Conservation (phyloP, 495 filamentous ascomycete genomes). For the Aspergillus egyptiacus region DNA sequence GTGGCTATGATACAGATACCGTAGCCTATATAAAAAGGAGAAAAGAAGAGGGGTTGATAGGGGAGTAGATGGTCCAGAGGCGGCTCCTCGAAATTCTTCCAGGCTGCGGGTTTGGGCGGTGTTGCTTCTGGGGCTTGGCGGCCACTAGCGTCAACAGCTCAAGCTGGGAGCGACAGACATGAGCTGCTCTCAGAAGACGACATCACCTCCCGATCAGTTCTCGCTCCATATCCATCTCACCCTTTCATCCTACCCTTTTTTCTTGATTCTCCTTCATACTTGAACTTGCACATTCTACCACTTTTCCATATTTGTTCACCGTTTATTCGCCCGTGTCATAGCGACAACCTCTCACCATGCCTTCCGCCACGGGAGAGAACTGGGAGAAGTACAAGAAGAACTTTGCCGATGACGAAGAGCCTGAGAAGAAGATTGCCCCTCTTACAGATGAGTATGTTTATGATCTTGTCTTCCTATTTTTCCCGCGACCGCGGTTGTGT, state of each 20-base stretch:
- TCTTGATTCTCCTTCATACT: not conserved
- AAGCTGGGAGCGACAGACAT: slow-evolving; percentile 20
- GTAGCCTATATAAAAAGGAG: slow-evolving; percentile 16
- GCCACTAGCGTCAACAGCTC: slow-evolving; percentile 36
- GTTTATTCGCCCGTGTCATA: slow-evolving; percentile 9
- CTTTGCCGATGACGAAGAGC: slow-evolving; percentile 91
- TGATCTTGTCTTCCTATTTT: slow-evolving; percentile 1
- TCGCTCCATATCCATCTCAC: slow-evolving; percentile 15
- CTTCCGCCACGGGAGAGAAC: slow-evolving; percentile 83
- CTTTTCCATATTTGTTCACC: slow-evolving; percentile 5
- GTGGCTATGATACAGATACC: slow-evolving; percentile 26
- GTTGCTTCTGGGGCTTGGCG: slow-evolving; percentile 41
- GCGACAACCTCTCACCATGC: slow-evolving; percentile 53
- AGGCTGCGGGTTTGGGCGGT: slow-evolving; percentile 55
- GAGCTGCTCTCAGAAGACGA: slow-evolving; percentile 31
- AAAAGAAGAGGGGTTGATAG: slow-evolving; percentile 15
- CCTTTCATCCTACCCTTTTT: not conserved
- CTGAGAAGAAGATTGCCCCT: slow-evolving; percentile 99
- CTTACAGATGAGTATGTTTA: slow-evolving; percentile 88
- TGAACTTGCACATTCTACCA: not conserved
- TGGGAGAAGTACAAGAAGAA: slow-evolving; percentile 99
- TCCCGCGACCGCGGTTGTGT: not conserved
- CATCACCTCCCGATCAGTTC: slow-evolving; percentile 21
- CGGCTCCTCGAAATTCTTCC: slow-evolving; percentile 42
- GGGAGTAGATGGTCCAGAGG: slow-evolving; percentile 21